A percentile compares a stretch with the other conserved stretches of the same genome.
These are phyloP conservation scores for Parasitella parasitica DNA, from an alignment of 371 early-diverging fungal species.

Conservation along the genomic window DNA sequence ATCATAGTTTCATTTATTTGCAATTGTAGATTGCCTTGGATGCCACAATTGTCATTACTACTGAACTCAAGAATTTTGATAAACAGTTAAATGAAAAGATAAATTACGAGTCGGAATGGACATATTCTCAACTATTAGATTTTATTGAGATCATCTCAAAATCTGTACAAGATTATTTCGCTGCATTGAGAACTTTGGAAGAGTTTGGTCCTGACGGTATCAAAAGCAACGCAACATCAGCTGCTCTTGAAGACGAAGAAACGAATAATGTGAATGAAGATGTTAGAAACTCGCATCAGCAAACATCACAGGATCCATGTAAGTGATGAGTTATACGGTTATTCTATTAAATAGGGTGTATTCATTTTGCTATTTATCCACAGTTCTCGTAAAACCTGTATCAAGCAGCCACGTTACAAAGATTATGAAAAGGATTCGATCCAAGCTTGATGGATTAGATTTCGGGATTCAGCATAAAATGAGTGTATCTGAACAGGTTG, in stretches of 20 bases:
- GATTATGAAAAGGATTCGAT: conserved; percentile 60
- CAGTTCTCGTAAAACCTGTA: neutral
- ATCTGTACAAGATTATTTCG: conserved; percentile 22
- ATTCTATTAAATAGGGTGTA: neutral
- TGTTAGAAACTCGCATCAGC: neutral
- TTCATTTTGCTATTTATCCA: neutral
- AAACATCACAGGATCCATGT: conserved; percentile 9
- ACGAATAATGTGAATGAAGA: neutral
- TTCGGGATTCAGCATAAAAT: conserved; percentile 49
- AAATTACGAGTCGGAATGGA: conserved; percentile 25
- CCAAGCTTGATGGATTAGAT: conserved; percentile 75
- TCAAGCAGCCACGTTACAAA: conserved; percentile 60
- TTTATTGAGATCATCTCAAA: conserved; percentile 4
- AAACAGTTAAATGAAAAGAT: conserved; percentile 12
- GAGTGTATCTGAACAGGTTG: conserved; percentile 61
- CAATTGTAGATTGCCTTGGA: conserved; percentile 15
- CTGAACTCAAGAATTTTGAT: conserved; percentile 15
- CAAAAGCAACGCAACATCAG: conserved; percentile 5
- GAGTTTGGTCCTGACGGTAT: conserved; percentile 41
- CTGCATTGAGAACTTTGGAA: conserved; percentile 34
- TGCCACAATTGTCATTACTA: conserved; percentile 7
- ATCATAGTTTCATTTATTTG: too few species aligned
- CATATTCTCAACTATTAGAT: conserved; percentile 18
- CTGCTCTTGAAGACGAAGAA: neutral
- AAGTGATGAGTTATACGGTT: too few species aligned